A percentile compares a stretch with the other conserved stretches of the same genome.
phyloP scores from a whole-genome alignment of 179 eudicot genomes.

The Beta corolliflora region DNA sequence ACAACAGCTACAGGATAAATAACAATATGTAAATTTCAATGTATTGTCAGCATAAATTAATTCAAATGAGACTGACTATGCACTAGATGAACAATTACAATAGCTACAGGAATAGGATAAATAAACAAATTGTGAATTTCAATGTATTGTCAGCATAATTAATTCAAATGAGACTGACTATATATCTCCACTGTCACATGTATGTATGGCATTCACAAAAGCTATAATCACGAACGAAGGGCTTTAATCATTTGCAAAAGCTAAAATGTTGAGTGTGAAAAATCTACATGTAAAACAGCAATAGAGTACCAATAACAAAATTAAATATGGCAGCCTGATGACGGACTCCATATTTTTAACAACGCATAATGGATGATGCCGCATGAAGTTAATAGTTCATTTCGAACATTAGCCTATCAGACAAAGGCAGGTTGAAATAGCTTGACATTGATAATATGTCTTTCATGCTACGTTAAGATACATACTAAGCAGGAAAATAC shows the following conservation, averaged over 20 bases:
- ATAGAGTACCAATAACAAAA: background rate
- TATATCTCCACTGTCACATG: too few species aligned
- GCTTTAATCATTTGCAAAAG: background rate
- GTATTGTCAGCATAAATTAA: too few species aligned
- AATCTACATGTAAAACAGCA: background rate
- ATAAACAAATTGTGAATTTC: background rate
- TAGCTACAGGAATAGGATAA: background rate
- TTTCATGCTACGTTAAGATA: background rate
- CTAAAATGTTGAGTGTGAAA: background rate
- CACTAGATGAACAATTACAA: background rate
- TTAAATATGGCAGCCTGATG: background rate
- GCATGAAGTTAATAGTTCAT: background rate
- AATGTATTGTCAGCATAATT: background rate
- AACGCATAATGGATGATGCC: background rate
- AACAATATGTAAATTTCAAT: background rate
- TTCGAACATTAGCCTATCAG: background rate
- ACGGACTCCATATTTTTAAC: background rate
- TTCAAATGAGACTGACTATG: background rate
- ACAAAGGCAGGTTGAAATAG: background rate
- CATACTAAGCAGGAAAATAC: background rate
- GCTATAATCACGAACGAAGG: background rate
- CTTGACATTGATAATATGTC: background rate
- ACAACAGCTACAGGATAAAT: background rate
- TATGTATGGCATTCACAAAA: too few species aligned
- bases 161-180: background rate